Evolutionary conservation across 2,329 filamentous ascomycete genomes (phyloP), one percentile per base, ranked within the genome.

Genomic region (Colletotrichum siamense): DNA sequence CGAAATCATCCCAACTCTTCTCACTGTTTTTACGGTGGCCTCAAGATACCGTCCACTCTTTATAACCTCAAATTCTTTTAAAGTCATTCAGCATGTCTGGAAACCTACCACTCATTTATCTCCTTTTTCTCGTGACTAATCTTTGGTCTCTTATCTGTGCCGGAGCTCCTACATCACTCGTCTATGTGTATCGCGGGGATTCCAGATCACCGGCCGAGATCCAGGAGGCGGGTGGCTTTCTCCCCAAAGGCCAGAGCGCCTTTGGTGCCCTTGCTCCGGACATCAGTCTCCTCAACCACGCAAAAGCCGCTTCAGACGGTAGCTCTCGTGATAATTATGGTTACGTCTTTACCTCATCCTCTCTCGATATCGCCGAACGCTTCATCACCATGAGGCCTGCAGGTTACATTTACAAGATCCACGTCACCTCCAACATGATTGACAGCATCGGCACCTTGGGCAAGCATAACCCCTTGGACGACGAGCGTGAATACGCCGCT

Each of bases 341-440:
- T 16, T 72, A 69, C n/a, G 30, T 66, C 8, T 72, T 52, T 30
- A 72, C 69, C 6, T 36, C 49, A 9, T 6, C 49, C 15, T 18
- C 28, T 13, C 0, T 6, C 3, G 28, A 16, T 16, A 3, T 64
- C 3, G 62, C 62, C 4, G 26, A 36, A 28, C 9, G 30, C 3
- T 28, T 22, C 12, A 2, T 61, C 24, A 7, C 0, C 22, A 18
- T 5, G 10, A 24, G 3, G 6, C 5, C 32, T 1, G 3, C 3
- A 5, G 71, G 39, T 2, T 74, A 57, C 18, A 5, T 74, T 24
- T 74, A 74, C 32, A 57, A 59, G n/a, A 70, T 74, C 7, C 57
- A 74, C n/a, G 39, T 59, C 1, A 16, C 65, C 2, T 28, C 71
- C 24, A 70, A 74, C 57, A 74, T 70, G 57, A 70, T 74, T 6